Evolutionary conservation across 495 filamentous ascomycete species (phyloP), one percentile per base, ranked within the genome.

Genomic region (Podospora pseudoanserina): DNA sequence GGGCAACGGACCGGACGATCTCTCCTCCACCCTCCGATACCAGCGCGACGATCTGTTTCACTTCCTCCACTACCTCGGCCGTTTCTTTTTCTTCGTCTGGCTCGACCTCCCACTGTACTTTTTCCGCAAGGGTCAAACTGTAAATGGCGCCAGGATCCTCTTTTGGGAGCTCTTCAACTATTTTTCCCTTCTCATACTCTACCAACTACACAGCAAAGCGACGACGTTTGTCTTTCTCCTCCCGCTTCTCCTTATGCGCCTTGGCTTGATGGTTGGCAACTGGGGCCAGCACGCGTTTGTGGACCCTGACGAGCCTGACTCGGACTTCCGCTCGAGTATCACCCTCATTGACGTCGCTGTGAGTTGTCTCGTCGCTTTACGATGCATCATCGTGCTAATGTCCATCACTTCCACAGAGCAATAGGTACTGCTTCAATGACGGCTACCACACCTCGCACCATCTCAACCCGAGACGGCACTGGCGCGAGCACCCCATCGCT

Each of bases 391-490:
- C 11, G 15, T 18, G 19, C 54, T 56, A 56, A 56, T 2, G 1
- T 1, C 23, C 23, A 23, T 23, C 23, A 23, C 23, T 23, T 23
- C 23, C 23, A 56, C 13, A 89, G 88, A 87, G 82, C 73, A 92
- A 92, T 78, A 87, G 90, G 49, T 86, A 86, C 79, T 92, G 87
- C 75, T 92, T 86, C 82, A 92, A 92, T 74, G 90, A 92, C 73
- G 90, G 90, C 67, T 92, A 91, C 77, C 90, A 92, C 73, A 91
- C 90, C 57, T 90, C 90, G 2, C 90, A 92, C 77, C 90, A 92
- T 72, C 82, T 92, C 18, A 90, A 92, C 77, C 89, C 90, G 0
- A 83, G 81, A 28, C 86, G 90, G 5, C 90, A 92, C 82, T 92
- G 90, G 90, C 84, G 90, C 66, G 88, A 91, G 60, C 90, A 92